Percentiles rank a stretch among this genome's conserved stretches.
Evolutionary conservation across 176 grass and related monocot species (phyloP).

Genomic region (Juncus effusus): DNA sequence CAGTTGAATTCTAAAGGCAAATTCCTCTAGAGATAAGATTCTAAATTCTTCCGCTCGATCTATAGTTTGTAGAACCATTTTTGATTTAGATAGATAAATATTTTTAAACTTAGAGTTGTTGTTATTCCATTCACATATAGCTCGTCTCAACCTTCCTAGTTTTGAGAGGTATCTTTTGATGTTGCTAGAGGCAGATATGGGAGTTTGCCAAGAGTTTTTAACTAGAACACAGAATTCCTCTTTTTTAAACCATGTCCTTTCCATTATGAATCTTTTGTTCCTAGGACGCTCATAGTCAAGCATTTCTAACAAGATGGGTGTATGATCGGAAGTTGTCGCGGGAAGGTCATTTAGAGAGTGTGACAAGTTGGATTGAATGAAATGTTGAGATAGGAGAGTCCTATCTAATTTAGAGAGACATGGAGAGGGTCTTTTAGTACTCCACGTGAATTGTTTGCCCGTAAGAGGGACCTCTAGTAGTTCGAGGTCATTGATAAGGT

Average conservation of each 20-base stretch:
- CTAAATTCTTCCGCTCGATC: not conserved
- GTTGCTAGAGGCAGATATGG: not conserved
- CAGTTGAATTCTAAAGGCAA: not conserved
- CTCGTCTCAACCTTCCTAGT: not conserved
- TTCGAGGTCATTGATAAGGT: not conserved
- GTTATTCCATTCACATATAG: not conserved
- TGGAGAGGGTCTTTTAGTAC: not conserved
- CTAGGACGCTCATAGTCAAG: no score
- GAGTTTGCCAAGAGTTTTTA: not conserved
- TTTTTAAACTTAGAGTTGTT: not conserved
- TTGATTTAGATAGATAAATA: not conserved
- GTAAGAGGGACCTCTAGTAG: not conserved
- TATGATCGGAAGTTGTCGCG: not conserved
- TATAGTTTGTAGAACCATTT: not conserved
- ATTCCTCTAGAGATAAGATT: not conserved
- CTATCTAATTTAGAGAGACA: not conserved
- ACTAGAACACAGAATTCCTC: not conserved
- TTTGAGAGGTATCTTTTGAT: not conserved
- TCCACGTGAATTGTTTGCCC: not conserved
- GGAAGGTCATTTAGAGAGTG: not conserved
- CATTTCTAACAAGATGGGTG: not conserved
- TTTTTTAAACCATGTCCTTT: not conserved
- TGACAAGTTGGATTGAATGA: not conserved
- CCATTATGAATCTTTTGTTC: not conserved
- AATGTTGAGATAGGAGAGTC: not conserved